These are phyloP conservation scores for Lolium multiflorum DNA, from an alignment of 176 grass and related monocot genomes.

Conservation along the genomic window DNA sequence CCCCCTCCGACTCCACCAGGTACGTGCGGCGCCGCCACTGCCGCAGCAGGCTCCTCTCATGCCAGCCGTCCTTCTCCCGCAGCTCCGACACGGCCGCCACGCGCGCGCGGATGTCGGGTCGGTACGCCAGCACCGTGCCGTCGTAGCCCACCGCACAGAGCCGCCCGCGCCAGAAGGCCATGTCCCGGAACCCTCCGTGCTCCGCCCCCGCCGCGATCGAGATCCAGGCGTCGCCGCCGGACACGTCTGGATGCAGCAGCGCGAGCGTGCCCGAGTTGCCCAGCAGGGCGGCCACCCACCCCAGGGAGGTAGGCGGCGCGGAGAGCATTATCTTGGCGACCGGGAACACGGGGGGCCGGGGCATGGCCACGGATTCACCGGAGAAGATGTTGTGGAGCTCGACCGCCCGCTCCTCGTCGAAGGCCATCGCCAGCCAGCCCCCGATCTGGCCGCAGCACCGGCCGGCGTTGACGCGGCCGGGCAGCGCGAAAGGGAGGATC, in stretches of 20 bases:
- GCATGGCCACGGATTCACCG: background rate
- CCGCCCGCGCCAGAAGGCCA: constrained; percentile 35
- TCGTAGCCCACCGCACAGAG: constrained; percentile 36
- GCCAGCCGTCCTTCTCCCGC: background rate
- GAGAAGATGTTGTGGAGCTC: constrained; percentile 28
- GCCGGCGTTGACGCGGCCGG: background rate
- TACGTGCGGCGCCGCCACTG: background rate
- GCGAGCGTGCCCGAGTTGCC: constrained; percentile 34
- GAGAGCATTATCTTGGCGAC: constrained; percentile 42
- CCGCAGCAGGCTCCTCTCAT: no score
- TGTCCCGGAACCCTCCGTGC: constrained; percentile 39
- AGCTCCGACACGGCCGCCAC: constrained; percentile 34
- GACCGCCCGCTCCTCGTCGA: constrained; percentile 25
- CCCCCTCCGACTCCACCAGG: constrained; percentile 11
- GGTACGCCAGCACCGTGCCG: constrained; percentile 31
- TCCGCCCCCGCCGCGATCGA: background rate
- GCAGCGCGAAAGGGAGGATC: constrained; percentile 35
- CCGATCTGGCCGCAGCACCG: constrained; percentile 48
- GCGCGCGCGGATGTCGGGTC: background rate
- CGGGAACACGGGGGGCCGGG: constrained; percentile 21
- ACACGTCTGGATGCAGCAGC: constrained; percentile 31
- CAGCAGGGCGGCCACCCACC: constrained; percentile 41
- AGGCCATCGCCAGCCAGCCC: constrained; percentile 44
- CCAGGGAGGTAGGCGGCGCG: constrained; percentile 26
- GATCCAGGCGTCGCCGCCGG: background rate